Evolutionary conservation across 257 asterid genomes (phyloP).

Genomic region (Nicotiana obtusifolia): DNA sequence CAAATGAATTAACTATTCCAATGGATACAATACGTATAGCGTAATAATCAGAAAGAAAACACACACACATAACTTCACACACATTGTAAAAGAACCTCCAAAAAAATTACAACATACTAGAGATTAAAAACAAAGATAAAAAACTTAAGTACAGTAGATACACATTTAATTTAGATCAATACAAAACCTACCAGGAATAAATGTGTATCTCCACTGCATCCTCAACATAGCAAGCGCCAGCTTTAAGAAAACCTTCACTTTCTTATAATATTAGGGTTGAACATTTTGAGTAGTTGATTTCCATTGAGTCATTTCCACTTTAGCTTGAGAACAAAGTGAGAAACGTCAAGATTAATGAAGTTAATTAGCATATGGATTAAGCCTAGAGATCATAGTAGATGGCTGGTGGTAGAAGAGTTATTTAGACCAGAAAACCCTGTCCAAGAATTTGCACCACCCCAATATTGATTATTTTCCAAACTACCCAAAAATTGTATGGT

Average conservation of each 20-base stretch:
- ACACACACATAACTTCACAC: slow-evolving; percentile 1
- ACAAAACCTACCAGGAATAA: background rate
- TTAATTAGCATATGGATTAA: background rate
- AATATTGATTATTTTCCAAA: slow-evolving; percentile 23
- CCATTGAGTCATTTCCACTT: background rate
- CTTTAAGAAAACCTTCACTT: background rate
- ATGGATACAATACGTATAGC: background rate
- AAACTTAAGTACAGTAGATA: background rate
- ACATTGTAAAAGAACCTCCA: background rate
- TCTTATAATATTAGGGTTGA: background rate
- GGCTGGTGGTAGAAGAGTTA: slow-evolving; percentile 23
- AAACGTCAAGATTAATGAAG: background rate
- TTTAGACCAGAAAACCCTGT: slow-evolving; percentile 28
- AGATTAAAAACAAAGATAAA: background rate
- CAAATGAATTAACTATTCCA: background rate
- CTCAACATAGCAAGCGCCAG: background rate
- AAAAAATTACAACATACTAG: background rate
- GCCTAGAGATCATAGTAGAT: slow-evolving; percentile 15
- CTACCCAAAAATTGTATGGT: slow-evolving; percentile 27
- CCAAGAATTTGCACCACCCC: slow-evolving; percentile 27
- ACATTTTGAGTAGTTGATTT: background rate
- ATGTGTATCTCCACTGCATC: background rate
- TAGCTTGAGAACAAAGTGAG: background rate
- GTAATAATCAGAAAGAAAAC: background rate
- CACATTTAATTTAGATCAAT: background rate